phyloP scores from a whole-genome alignment of 352 stramenopile genomes.

The Phytophthora parvispora region DNA sequence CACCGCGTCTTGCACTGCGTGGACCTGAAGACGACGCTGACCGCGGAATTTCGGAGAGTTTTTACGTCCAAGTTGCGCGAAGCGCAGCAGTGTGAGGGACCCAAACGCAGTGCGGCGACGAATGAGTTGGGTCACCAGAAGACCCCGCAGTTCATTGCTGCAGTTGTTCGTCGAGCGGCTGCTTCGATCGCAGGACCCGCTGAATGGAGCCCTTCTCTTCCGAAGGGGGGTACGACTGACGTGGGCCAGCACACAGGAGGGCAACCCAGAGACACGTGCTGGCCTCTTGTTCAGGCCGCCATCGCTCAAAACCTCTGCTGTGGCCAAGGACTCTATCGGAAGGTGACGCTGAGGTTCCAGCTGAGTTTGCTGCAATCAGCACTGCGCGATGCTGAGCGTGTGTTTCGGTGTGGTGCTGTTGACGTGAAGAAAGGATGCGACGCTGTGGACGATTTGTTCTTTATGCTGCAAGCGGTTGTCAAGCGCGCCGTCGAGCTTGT shows the following conservation, averaged over 20 bases:
- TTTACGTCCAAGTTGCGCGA: constrained; percentile 30
- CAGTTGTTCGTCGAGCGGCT: constrained; percentile 30
- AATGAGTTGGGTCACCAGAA: constrained; percentile 54
- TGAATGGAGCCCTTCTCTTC: neutral
- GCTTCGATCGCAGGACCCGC: neutral
- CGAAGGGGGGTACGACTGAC: constrained; percentile 52
- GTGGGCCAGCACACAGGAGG: constrained; percentile 62
- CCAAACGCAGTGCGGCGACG: constrained; percentile 35
- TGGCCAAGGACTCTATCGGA: constrained; percentile 39
- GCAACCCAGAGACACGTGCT: constrained; percentile 55
- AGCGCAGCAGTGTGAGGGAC: constrained; percentile 31
- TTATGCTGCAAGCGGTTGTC: no score
- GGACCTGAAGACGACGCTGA: constrained; percentile 18
- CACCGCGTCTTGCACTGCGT: constrained; percentile 41
- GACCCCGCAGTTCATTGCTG: constrained; percentile 61
- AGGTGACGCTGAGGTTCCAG: constrained; percentile 44
- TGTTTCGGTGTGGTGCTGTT: neutral
- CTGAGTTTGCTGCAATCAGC: constrained; percentile 15
- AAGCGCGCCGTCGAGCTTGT: no score
- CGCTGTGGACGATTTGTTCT: neutral
- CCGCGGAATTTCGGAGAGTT: constrained; percentile 7
- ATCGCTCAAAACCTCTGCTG: constrained; percentile 50
- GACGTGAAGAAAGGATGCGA: neutral
- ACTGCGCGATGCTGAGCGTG: constrained; percentile 6
- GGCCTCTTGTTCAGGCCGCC: constrained; percentile 51